These are phyloP conservation scores for Mrakia frigida DNA, from an alignment of 768 basidiomycete genomes.

Conservation along the genomic window DNA sequence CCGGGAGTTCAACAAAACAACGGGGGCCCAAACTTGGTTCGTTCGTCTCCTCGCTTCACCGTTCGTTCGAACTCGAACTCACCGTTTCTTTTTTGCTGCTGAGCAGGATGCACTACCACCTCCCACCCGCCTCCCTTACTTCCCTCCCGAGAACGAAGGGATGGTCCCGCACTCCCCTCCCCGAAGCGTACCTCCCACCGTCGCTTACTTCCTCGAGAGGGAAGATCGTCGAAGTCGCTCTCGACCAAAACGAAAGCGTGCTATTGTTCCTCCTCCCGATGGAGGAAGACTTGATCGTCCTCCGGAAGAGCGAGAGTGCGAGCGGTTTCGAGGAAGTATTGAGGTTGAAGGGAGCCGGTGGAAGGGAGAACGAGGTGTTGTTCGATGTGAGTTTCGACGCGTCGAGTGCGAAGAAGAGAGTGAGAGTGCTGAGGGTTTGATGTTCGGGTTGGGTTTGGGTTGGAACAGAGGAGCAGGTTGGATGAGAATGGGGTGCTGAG, in stretches of 20 bases:
- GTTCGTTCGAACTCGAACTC: not conserved
- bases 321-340: not conserved
- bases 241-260: not conserved
- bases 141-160: not conserved
- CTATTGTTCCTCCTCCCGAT: not conserved
- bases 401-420: too few species aligned
- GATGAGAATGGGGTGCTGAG: not conserved
- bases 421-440: not conserved
- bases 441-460: too few species aligned
- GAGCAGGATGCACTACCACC: slow-evolving; percentile 7
- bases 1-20: not conserved
- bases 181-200: not conserved
- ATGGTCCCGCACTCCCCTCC: not conserved
- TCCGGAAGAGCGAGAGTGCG: not conserved
- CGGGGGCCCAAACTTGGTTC: not conserved
- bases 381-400: slow-evolving; percentile 6
- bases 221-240: not conserved
- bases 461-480: not conserved
- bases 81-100: not conserved
- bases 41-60: not conserved
- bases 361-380: not conserved
- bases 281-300: not conserved
- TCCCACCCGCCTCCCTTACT: not conserved
- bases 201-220: not conserved
- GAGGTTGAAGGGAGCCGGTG: not conserved